Percentiles rank a stretch among this genome's conserved stretches.
These are phyloP conservation scores for Clonostachys sp. DNA, from an alignment of 2,329 filamentous ascomycete genomes.

Conservation along the genomic window DNA sequence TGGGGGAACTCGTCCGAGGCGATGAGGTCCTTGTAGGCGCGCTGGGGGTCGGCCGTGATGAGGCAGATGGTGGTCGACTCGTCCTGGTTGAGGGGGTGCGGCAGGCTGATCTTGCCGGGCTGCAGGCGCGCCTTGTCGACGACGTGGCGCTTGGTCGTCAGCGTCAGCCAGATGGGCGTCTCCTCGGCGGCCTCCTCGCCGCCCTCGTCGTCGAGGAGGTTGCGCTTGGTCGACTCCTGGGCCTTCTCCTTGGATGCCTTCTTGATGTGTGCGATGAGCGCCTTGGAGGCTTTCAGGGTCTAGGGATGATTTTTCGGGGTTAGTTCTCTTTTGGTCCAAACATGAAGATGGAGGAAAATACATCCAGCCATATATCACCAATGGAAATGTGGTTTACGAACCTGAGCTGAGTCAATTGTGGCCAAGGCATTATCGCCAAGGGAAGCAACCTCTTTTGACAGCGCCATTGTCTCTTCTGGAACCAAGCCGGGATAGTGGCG, in stretches of 20 bases:
- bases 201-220: slow-evolving; percentile 39
- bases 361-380: background rate
- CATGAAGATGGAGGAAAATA: background rate
- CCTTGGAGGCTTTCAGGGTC: slow-evolving; percentile 59
- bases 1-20: slow-evolving; percentile 67
- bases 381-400: slow-evolving; percentile 7
- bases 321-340: background rate
- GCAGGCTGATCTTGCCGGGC: slow-evolving; percentile 75
- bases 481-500: background rate
- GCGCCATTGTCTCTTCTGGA: slow-evolving; percentile 23
- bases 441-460: slow-evolving; percentile 31
- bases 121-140: slow-evolving; percentile 74
- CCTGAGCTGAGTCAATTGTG: slow-evolving; percentile 35
- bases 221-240: slow-evolving; percentile 47
- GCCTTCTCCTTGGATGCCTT: slow-evolving; percentile 44
- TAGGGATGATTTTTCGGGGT: background rate
- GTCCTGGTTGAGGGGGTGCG: slow-evolving; percentile 65
- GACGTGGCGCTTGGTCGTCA: slow-evolving; percentile 64
- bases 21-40: slow-evolving; percentile 85
- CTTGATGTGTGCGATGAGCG: slow-evolving; percentile 58
- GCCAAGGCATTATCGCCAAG: slow-evolving; percentile 21
- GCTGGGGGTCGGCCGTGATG: slow-evolving; percentile 77
- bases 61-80: slow-evolving; percentile 66
- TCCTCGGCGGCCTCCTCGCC: slow-evolving; percentile 37
- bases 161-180: slow-evolving; percentile 55